phyloP scores from a whole-genome alignment of 2,329 filamentous ascomycete species.

The Colletotrichum musae region DNA sequence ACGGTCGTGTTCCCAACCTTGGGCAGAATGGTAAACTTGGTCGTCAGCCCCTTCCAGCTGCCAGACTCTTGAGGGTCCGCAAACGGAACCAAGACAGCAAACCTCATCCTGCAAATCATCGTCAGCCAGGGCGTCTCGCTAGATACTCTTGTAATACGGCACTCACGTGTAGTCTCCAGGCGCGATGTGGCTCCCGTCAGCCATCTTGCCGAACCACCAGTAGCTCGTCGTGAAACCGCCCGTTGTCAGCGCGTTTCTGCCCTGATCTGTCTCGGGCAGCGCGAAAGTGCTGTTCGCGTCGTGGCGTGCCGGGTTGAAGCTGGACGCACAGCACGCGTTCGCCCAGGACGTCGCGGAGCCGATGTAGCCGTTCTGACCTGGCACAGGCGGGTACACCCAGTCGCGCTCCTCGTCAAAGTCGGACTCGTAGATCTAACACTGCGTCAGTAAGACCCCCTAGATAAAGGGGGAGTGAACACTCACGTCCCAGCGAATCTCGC shows the following conservation, averaged over 20 bases:
- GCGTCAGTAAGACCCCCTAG: background rate
- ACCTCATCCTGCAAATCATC: slow-evolving; percentile 20
- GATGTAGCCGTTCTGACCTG: slow-evolving; percentile 56
- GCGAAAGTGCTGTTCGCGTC: slow-evolving; percentile 55
- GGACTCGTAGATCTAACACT: slow-evolving; percentile 52
- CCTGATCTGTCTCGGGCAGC: slow-evolving; percentile 50
- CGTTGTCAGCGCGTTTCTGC: slow-evolving; percentile 46
- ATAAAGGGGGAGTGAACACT: background rate
- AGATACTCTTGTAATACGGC: too few relatives aligned
- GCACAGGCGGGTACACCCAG: slow-evolving; percentile 59
- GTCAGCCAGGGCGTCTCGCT: background rate
- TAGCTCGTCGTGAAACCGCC: slow-evolving; percentile 49
- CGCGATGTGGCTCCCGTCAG: slow-evolving; percentile 55
- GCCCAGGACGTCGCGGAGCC: slow-evolving; percentile 55
- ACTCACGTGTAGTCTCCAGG: slow-evolving; percentile 58
- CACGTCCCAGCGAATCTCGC: slow-evolving; percentile 45
- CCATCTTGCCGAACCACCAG: slow-evolving; percentile 60
- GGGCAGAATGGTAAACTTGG: slow-evolving; percentile 24
- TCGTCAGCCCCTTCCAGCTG: slow-evolving; percentile 37
- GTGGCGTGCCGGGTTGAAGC: slow-evolving; percentile 52
- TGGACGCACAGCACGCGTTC: slow-evolving; percentile 44
- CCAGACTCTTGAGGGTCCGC: slow-evolving; percentile 2
- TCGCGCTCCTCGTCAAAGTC: slow-evolving; percentile 55
- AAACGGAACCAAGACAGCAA: slow-evolving; percentile 28
- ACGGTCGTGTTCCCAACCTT: slow-evolving; percentile 21